Evolutionary conservation across 1,284 basidiomycete genomes (phyloP).

Genomic region (Cutaneotrichosporon dermatis): DNA sequence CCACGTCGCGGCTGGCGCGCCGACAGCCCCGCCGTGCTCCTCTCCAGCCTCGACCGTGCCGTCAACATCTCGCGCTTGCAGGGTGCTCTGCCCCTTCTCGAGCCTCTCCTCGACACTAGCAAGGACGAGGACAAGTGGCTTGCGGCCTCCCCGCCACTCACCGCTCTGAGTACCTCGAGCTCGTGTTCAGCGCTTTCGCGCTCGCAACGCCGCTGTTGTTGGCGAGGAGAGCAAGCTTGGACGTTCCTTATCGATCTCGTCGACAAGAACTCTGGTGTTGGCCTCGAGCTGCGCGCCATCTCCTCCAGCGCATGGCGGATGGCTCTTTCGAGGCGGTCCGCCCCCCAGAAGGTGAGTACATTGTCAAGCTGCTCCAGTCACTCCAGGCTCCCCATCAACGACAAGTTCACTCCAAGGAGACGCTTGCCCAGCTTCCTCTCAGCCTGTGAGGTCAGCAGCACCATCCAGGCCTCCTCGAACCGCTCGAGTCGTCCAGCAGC

Average conservation of each 20-base stretch:
- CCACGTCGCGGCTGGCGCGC: conserved; percentile 66
- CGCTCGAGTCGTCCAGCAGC: conserved; percentile 30
- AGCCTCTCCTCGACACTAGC: conserved; percentile 26
- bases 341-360: conserved; percentile 29
- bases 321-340: conserved; percentile 35
- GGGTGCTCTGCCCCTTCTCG: conserved; percentile 61
- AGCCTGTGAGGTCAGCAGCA: conserved; percentile 21
- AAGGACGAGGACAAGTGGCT: conserved; percentile 31
- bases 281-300: conserved; percentile 18
- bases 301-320: conserved; percentile 30
- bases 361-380: conserved; percentile 29
- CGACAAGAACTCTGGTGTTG: neutral
- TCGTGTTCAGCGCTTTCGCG: conserved; percentile 20
- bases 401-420: conserved; percentile 25
- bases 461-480: conserved; percentile 28
- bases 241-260: conserved; percentile 23
- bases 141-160: conserved; percentile 5
- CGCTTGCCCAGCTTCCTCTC: conserved; percentile 28
- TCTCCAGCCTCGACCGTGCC: conserved; percentile 61
- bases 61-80: conserved; percentile 60
- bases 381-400: conserved; percentile 31
- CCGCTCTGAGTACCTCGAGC: conserved; percentile 26
- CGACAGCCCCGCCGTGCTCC: conserved; percentile 53
- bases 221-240: conserved; percentile 27
- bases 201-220: conserved; percentile 23